Evolutionary conservation across 1,284 basidiomycete genomes (phyloP).

Genomic region (Melampsora larici-populina): DNA sequence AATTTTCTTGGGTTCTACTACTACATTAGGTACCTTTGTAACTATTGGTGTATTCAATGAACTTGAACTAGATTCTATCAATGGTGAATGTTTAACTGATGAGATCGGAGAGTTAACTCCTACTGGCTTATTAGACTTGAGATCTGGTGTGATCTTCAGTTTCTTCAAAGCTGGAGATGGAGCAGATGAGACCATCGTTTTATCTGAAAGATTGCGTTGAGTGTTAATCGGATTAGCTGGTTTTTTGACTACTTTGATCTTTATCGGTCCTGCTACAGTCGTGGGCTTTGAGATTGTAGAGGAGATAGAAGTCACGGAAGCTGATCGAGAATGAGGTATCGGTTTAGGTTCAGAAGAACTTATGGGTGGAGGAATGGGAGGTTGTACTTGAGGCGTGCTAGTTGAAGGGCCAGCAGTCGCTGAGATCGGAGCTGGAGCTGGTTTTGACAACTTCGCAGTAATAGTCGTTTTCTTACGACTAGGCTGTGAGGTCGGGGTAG

Average conservation of each 20-base stretch:
- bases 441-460: no score
- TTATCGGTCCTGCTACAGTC: slow-evolving; percentile 10
- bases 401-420: no score
- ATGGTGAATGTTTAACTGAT: neutral
- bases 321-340: neutral
- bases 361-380: no score
- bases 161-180: slow-evolving; percentile 12
- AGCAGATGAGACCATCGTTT: neutral
- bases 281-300: neutral
- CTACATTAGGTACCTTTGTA: neutral
- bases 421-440: no score
- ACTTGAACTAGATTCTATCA: slow-evolving; percentile 1
- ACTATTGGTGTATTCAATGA: neutral
- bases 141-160: neutral
- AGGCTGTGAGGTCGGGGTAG: no score
- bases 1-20: slow-evolving; percentile 1
- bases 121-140: neutral
- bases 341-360: neutral
- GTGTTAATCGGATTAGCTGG: neutral
- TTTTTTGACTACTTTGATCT: slow-evolving; percentile 30
- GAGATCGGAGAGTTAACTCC: neutral
- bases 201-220: neutral
- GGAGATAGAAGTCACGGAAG: neutral
- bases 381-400: no score
- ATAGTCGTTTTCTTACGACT: no score